Conservation (phyloP, 495 filamentous ascomycete genomes). For the Podospora sp. region DNA sequence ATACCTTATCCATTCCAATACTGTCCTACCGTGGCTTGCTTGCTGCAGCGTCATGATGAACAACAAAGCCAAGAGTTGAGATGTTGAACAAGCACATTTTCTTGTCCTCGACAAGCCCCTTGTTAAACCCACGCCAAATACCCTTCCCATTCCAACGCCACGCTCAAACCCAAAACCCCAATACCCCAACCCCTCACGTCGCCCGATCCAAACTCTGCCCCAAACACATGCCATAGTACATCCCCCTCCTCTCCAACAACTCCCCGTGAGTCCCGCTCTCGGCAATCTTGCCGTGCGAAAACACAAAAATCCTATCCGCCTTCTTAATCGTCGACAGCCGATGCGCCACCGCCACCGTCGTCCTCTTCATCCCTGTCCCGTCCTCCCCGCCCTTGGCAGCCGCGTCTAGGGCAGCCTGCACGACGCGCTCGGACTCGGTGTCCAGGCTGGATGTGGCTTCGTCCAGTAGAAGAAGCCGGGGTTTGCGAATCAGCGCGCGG, state of each 20-base stretch:
- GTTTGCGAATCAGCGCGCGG: conserved; percentile 70
- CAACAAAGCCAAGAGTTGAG: no score
- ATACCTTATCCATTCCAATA: no score
- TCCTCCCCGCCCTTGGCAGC: conserved; percentile 50
- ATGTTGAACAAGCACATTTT: no score
- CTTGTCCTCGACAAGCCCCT: no score
- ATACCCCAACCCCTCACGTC: not conserved
- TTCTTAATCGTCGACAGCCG: conserved; percentile 54
- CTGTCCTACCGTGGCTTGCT: no score
- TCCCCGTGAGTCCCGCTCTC: conserved; percentile 54
- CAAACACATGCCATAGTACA: conserved; percentile 46
- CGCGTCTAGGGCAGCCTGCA: conserved; percentile 68
- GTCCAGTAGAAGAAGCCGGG: conserved; percentile 71
- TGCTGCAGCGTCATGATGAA: no score
- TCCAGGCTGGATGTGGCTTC: conserved; percentile 80
- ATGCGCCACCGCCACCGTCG: conserved; percentile 74
- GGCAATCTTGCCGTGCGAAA: conserved; percentile 49
- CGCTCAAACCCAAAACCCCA: no score
- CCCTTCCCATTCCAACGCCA: no score
- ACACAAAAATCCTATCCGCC: conserved; percentile 58
- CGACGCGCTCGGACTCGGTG: conserved; percentile 67
- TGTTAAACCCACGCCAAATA: no score
- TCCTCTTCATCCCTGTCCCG: conserved; percentile 44
- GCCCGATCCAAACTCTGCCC: conserved; percentile 35
- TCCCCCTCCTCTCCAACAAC: conserved; percentile 44